Base-by-base conservation (phyloP, 2,329 filamentous ascomycete species). In the Cercospora citrullina region DNA sequence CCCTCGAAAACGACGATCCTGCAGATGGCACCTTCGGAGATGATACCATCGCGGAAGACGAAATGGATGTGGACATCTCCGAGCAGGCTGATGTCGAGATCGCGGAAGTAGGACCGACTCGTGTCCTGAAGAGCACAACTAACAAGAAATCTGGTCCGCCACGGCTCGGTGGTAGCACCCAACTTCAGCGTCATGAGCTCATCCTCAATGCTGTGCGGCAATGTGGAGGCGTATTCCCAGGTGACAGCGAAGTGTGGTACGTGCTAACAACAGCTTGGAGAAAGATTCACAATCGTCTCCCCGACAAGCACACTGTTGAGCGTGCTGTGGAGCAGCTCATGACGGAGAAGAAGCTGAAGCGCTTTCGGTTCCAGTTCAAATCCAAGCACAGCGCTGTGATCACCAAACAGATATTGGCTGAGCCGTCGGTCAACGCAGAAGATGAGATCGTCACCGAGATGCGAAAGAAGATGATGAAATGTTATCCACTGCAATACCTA, bases 201-300 rank as follows among this genome's bases (percentile, higher is more conserved):
- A 78, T 89, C 3, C 76, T 86, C 74, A 81, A 87, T 28, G 83
- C 89, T 45, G 73, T 89, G 12, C 79, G 85, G 55, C 80, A 82
- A 60, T 84, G 84, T 64, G 81, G 81, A 57, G 87, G 87, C 7
- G 83, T 85, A 2, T 88, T 85, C 63, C 86, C 87, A 2, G 81
- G 84, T 42, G 82, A 85, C 26, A 80, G 79, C 55, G 86, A 87
- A 70, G 80, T 89, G n/a, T 83, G 81, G 76, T 81, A 83, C 69
- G 84, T 87, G 8, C 88, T 87, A 70, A 78, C 81, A 14, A 82
- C 82, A 2, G 77, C 82, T 16, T 89, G 87, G 86, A 78, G 82
- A 62, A 82, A 80, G 68, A 72, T 77, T 8, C 74, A 80, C 67
- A 82, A 81, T 66, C 75, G 70, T 75, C 80, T 67, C 75, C 86